phyloP scores from a whole-genome alignment of 2,329 filamentous ascomycete species.

The Acrocalymma vagum region DNA sequence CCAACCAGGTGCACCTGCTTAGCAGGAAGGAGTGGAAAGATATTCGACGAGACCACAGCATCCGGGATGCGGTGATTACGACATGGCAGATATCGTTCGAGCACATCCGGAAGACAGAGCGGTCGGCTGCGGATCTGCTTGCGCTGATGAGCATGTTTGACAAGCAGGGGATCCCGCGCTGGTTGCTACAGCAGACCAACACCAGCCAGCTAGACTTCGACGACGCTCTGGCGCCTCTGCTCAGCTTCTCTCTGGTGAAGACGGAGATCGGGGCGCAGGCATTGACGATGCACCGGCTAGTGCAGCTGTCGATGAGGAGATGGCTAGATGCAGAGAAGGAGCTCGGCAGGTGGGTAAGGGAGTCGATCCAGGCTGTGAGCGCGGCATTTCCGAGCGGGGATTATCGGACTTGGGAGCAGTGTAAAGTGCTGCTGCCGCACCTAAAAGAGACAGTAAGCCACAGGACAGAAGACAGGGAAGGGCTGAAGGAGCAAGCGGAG shows the following conservation, averaged over 20 bases:
- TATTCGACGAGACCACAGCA: conserved; percentile 39
- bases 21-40: conserved; percentile 31
- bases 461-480: conserved; percentile 7
- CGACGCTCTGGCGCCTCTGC: conserved; percentile 15
- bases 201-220: conserved; percentile 17
- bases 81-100: conserved; percentile 44
- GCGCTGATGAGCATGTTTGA: conserved; percentile 41
- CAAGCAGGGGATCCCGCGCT: conserved; percentile 19
- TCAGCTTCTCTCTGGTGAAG: conserved; percentile 19
- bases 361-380: conserved; percentile 9
- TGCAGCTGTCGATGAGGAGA: conserved; percentile 19
- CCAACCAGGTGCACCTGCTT: conserved; percentile 25
- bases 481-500: conserved; percentile 5
- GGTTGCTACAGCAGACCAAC: conserved; percentile 13
- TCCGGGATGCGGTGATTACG: conserved; percentile 41
- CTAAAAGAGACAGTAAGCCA: conserved; percentile 10
- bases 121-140: conserved; percentile 51
- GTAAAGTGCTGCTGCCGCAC: conserved; percentile 13
- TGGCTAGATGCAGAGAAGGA: conserved; percentile 13
- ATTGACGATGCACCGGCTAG: conserved; percentile 19
- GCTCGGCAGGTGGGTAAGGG: conserved; percentile 11
- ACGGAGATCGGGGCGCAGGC: conserved; percentile 12
- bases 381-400: conserved; percentile 16
- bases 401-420: conserved; percentile 13
- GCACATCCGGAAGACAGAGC: conserved; percentile 39